phyloP scores from a whole-genome alignment of 2,329 filamentous ascomycete species.

The Hypoxylon sp. region DNA sequence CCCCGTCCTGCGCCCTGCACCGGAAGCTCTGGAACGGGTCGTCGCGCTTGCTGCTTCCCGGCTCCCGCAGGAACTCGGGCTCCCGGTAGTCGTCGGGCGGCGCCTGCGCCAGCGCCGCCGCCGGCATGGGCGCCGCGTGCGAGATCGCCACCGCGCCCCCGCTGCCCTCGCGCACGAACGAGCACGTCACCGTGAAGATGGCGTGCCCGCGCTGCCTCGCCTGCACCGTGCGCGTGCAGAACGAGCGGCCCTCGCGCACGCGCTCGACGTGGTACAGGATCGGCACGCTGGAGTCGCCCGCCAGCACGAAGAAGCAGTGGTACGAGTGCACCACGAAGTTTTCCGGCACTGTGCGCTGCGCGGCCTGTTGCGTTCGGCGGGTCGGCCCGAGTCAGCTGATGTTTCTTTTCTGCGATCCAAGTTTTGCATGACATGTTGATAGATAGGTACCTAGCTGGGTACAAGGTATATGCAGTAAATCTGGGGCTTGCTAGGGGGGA shows the following conservation, averaged over 20 bases:
- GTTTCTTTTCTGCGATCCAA: neutral
- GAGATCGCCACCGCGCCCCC: conserved; percentile 66
- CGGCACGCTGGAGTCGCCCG: conserved; percentile 85
- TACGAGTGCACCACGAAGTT: conserved; percentile 92
- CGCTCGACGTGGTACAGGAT: conserved; percentile 96
- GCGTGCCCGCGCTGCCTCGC: conserved; percentile 87
- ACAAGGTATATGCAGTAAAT: neutral
- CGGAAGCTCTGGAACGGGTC: conserved; percentile 61
- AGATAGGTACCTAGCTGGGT: neutral
- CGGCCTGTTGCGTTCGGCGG: conserved; percentile 65
- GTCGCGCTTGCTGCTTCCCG: conserved; percentile 52
- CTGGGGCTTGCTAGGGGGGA: neutral
- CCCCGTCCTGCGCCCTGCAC: conserved; percentile 45
- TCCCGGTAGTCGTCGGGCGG: conserved; percentile 59
- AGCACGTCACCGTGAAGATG: conserved; percentile 96
- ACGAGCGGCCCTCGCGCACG: conserved; percentile 89
- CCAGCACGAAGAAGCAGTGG: conserved; percentile 99
- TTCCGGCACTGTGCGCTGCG: conserved; percentile 84
- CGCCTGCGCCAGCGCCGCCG: conserved; percentile 54
- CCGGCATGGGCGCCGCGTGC: conserved; percentile 74
- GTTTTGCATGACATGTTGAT: neutral
- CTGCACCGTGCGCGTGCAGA: conserved; percentile 94
- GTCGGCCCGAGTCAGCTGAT: conserved; percentile 26
- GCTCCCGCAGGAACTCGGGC: conserved; percentile 59
- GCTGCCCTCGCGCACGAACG: conserved; percentile 78